Percentiles rank a stretch among this genome's conserved stretches.
Conservation (phyloP, 345 rosid species). For the Linum trigynum region DNA sequence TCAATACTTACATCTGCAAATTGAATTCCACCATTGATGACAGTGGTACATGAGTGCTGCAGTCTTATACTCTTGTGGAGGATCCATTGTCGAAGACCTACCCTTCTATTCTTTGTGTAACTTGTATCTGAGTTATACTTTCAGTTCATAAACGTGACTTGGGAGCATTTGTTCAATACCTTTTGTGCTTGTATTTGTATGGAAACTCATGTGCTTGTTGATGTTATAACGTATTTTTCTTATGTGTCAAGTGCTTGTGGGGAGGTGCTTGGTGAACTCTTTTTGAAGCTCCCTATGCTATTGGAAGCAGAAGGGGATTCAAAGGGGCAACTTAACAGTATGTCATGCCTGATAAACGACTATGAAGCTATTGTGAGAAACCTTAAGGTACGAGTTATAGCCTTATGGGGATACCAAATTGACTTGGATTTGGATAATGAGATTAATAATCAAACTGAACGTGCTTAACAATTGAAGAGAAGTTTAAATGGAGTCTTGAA, state of each 20-base stretch:
- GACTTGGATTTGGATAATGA: constrained; percentile 1
- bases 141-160: no score
- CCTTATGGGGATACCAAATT: constrained; percentile 1
- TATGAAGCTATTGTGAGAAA: constrained; percentile 47
- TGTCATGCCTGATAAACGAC: constrained; percentile 44
- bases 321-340: constrained; percentile 29
- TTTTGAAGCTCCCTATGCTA: constrained; percentile 27
- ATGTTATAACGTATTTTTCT: background rate
- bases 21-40: no score
- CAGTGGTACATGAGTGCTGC: no score
- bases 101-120: no score
- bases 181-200: no score
- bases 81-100: no score
- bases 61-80: no score
- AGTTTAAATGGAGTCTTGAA: constrained; percentile 1
- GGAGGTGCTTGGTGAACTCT: constrained; percentile 28
- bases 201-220: no score
- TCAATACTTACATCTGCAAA: no score
- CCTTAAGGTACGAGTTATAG: constrained; percentile 44
- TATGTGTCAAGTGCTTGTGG: constrained; percentile 24
- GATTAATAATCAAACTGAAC: background rate
- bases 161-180: no score
- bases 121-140: no score
- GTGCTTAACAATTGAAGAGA: background rate
- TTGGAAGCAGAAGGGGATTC: constrained; percentile 26